These are phyloP conservation scores for Arthrobotrys sphaeroides DNA, from an alignment of 2,329 filamentous ascomycete species.

Conservation along the genomic window DNA sequence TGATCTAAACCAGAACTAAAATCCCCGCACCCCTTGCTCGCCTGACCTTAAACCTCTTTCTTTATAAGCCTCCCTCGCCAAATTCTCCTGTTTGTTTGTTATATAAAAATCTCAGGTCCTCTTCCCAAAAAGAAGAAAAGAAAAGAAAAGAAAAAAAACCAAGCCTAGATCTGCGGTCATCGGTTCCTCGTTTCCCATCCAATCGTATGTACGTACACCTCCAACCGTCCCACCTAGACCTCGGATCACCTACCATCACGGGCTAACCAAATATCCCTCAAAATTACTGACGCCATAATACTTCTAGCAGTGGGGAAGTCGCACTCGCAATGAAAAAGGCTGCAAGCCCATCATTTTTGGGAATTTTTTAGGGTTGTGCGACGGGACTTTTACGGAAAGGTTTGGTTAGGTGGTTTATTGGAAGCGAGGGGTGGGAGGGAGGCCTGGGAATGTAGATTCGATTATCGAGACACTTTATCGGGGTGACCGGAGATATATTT, in stretches of 20 bases:
- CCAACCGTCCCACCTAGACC: slow-evolving; percentile 11
- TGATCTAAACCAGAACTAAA: no score
- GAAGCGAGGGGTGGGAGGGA: slow-evolving; percentile 27
- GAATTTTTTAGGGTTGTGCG: slow-evolving; percentile 10
- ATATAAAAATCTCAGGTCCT: not conserved
- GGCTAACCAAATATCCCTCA: slow-evolving; percentile 44
- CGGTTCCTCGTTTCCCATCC: slow-evolving; percentile 19
- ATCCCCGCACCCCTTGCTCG: slow-evolving; percentile 7
- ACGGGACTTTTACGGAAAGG: slow-evolving; percentile 4
- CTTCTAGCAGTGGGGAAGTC: not conserved
- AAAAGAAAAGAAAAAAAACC: not conserved
- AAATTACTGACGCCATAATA: not conserved
- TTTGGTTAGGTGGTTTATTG: no score
- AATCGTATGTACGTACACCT: not conserved
- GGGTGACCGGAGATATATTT: slow-evolving; percentile 40
- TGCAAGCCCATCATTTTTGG: not conserved
- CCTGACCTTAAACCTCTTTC: slow-evolving; percentile 12
- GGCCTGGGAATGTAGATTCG: not conserved
- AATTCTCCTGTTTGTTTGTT: no score
- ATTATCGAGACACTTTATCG: not conserved
- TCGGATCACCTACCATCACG: slow-evolving; percentile 34
- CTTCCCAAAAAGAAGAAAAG: not conserved
- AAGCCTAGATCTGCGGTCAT: slow-evolving; percentile 15
- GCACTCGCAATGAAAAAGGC: slow-evolving; percentile 21
- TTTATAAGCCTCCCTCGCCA: not conserved